A percentile compares a stretch with the other conserved stretches of the same genome.
These are phyloP conservation scores for Stemphylium lycopersici DNA, from an alignment of 2,329 filamentous ascomycete genomes.

Conservation along the genomic window DNA sequence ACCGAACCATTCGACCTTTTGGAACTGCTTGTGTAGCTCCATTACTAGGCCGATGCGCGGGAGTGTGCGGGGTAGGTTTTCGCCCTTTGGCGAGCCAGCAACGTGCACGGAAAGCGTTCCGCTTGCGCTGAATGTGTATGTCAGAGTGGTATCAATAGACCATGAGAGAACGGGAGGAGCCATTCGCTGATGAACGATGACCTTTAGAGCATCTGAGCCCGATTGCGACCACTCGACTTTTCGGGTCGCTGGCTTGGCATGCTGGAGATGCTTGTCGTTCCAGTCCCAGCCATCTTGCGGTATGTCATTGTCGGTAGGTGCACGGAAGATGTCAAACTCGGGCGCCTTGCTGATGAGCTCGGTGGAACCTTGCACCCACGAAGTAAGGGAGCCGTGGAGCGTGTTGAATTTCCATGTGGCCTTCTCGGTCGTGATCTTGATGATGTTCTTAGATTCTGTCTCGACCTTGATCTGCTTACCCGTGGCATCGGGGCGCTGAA, in stretches of 20 bases:
- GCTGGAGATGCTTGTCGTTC: slow-evolving; percentile 48
- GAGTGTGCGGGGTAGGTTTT: slow-evolving; percentile 60
- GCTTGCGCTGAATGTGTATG: slow-evolving; percentile 58
- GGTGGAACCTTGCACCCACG: slow-evolving; percentile 36
- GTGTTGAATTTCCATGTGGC: slow-evolving; percentile 58
- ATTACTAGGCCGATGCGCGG: slow-evolving; percentile 68
- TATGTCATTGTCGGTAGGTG: slow-evolving; percentile 69
- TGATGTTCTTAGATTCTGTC: slow-evolving; percentile 20
- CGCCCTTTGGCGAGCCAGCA: slow-evolving; percentile 53
- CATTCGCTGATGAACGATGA: slow-evolving; percentile 57
- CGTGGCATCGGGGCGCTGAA: slow-evolving; percentile 44
- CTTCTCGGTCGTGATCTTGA: slow-evolving; percentile 27
- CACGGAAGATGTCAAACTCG: slow-evolving; percentile 64
- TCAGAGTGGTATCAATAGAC: slow-evolving; percentile 49
- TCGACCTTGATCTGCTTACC: slow-evolving; percentile 49
- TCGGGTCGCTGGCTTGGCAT: slow-evolving; percentile 33
- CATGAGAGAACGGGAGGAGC: slow-evolving; percentile 67
- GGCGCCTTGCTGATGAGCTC: slow-evolving; percentile 44
- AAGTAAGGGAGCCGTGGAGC: slow-evolving; percentile 59
- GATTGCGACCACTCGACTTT: slow-evolving; percentile 47
- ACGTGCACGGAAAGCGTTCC: slow-evolving; percentile 58
- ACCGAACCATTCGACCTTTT: slow-evolving; percentile 65
- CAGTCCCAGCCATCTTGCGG: slow-evolving; percentile 63
- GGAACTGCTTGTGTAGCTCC: slow-evolving; percentile 55
- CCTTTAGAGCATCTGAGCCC: slow-evolving; percentile 32